These are phyloP conservation scores for Echeveria elegans DNA, from an alignment of 164 flowering plant genomes.

Conservation along the genomic window DNA sequence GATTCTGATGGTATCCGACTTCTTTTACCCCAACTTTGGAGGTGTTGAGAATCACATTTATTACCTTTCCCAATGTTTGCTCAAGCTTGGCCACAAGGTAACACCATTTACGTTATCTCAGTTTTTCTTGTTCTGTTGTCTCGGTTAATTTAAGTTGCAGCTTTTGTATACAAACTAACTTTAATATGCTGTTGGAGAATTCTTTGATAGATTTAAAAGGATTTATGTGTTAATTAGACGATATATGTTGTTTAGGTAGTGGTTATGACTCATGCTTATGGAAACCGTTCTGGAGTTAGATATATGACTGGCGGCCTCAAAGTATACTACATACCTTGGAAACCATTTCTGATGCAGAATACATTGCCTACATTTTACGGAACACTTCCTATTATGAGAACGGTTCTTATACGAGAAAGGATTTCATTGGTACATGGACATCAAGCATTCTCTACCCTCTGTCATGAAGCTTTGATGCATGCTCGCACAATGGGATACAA, in stretches of 20 bases:
- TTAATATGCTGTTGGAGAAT: background rate
- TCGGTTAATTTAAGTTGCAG: background rate
- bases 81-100: conserved; percentile 96
- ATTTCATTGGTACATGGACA: conserved; percentile 89
- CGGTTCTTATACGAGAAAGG: conserved; percentile 70
- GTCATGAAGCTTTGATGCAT: conserved; percentile 96
- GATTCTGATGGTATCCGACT: conserved; percentile 93
- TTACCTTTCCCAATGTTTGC: conserved; percentile 81
- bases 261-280: conserved; percentile 93
- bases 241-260: conserved; percentile 54
- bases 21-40: conserved; percentile 95
- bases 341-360: conserved; percentile 79
- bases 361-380: conserved; percentile 87
- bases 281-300: conserved; percentile 81
- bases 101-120: background rate
- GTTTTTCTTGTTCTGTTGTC: background rate
- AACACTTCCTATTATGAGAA: conserved; percentile 77
- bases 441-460: conserved; percentile 95
- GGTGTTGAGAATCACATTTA: conserved; percentile 98
- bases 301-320: conserved; percentile 90
- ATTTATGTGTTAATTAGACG: background rate
- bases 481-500: conserved; percentile 94
- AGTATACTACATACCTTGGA: conserved; percentile 90
- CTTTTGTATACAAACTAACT: background rate
- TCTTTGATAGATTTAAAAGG: background rate